Percentiles rank a stretch among this genome's conserved stretches.
Conservation (phyloP, 768 basidiomycete genomes). For the Hygrophoropsis aurantiaca region DNA sequence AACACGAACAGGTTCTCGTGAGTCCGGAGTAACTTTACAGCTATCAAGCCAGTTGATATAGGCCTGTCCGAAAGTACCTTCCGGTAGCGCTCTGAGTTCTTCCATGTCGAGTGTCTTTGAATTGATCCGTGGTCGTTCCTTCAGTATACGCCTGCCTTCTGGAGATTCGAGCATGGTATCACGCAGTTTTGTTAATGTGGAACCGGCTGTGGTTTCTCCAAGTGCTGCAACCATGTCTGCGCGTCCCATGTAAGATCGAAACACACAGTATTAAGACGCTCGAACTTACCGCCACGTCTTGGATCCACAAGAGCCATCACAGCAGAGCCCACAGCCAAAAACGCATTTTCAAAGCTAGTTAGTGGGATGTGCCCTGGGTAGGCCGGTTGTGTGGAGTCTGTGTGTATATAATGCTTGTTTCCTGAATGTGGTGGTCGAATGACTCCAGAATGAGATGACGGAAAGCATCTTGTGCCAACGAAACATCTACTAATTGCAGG, state of each 20-base stretch:
- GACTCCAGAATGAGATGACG: slow-evolving; percentile 3
- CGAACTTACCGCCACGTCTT: slow-evolving; percentile 71
- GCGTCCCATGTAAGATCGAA: background rate
- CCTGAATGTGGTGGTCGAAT: background rate
- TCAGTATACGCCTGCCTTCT: slow-evolving; percentile 84
- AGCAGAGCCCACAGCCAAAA: slow-evolving; percentile 85
- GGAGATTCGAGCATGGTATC: slow-evolving; percentile 74
- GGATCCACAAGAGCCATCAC: slow-evolving; percentile 81
- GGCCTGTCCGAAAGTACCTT: slow-evolving; percentile 81
- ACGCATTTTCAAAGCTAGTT: slow-evolving; percentile 76
- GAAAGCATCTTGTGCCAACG: too few relatives aligned
- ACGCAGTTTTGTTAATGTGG: slow-evolving; percentile 71
- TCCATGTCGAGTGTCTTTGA: slow-evolving; percentile 73
- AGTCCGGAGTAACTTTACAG: slow-evolving; percentile 91
- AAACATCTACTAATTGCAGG: too few relatives aligned
- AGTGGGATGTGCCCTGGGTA: slow-evolving; percentile 85
- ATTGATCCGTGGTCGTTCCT: slow-evolving; percentile 80
- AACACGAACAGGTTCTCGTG: slow-evolving; percentile 75
- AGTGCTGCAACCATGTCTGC: slow-evolving; percentile 94
- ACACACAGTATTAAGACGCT: background rate
- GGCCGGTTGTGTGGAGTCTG: slow-evolving; percentile 34
- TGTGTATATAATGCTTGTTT: slow-evolving; percentile 13
- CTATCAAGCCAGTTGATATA: slow-evolving; percentile 90
- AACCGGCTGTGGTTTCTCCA: slow-evolving; percentile 88
- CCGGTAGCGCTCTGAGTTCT: slow-evolving; percentile 60